Conservation (phyloP, 805 yeast species). For the Nakazawaea anatomiae region DNA sequence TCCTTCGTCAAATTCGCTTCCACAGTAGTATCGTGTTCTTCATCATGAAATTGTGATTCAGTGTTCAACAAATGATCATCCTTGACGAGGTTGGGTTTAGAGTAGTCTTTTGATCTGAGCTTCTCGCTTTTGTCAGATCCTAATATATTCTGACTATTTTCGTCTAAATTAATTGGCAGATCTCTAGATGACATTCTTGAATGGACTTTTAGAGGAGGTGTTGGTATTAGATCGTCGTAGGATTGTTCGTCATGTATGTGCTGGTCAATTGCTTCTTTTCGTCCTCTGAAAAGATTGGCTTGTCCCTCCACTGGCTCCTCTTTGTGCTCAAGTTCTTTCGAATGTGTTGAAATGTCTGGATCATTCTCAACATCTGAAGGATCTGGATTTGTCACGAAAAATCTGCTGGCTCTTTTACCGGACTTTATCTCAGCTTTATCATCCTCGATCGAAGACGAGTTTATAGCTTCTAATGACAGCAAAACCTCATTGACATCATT, state of each 20-base stretch:
- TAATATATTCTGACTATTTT: background rate
- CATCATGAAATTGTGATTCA: constrained; percentile 3
- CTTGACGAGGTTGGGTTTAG: constrained; percentile 1
- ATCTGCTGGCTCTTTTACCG: constrained; percentile 1
- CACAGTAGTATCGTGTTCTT: background rate
- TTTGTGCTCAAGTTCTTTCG: background rate
- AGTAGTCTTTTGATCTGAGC: constrained; percentile 3
- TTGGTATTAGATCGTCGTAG: constrained; percentile 2
- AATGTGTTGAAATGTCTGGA: background rate
- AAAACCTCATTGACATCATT: background rate
- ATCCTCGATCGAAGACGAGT: background rate
- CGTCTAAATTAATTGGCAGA: constrained; percentile 8
- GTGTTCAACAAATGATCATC: background rate
- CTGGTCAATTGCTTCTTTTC: too few relatives aligned
- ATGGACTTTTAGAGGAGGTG: constrained; percentile 5
- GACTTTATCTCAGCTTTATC: background rate
- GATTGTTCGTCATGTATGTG: background rate
- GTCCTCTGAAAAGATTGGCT: background rate
- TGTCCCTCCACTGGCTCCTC: background rate
- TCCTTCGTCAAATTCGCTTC: background rate
- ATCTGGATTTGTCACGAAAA: constrained; percentile 10
- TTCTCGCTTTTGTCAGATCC: background rate
- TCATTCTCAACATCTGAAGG: background rate
- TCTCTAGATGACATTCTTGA: constrained; percentile 6
- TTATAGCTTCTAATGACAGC: background rate